These are phyloP conservation scores for Pneumocystis carinii DNA, from an alignment of 1,139 yeast genomes.

Conservation along the genomic window DNA sequence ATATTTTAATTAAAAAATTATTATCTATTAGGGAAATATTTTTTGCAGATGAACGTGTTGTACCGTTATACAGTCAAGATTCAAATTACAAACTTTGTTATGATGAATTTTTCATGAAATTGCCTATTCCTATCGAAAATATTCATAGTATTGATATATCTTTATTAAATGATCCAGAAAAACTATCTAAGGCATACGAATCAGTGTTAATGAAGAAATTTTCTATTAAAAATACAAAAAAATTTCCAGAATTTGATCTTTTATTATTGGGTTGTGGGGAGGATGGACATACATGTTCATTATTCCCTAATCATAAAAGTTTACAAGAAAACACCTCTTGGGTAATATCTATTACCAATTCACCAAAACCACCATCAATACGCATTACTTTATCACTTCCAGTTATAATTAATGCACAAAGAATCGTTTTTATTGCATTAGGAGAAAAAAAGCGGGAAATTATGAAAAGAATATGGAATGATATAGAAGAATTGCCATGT, in stretches of 20 bases:
- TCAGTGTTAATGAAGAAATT: slow-evolving; percentile 70
- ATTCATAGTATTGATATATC: slow-evolving; percentile 72
- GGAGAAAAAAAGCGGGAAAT: slow-evolving; percentile 84
- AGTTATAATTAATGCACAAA: slow-evolving; percentile 75
- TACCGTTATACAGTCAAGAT: slow-evolving; percentile 68
- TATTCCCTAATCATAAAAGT: slow-evolving; percentile 83
- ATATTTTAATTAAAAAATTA: neutral
- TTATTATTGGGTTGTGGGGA: slow-evolving; percentile 93
- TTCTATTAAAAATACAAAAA: slow-evolving; percentile 76
- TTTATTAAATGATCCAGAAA: slow-evolving; percentile 71
- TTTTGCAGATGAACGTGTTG: slow-evolving; percentile 92
- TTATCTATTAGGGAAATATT: slow-evolving; percentile 43
- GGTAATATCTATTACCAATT: slow-evolving; percentile 87
- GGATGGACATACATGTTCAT: slow-evolving; percentile 92
- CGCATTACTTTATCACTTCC: slow-evolving; percentile 90
- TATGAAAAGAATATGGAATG: slow-evolving; percentile 82
- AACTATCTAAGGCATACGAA: slow-evolving; percentile 87
- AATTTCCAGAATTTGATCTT: slow-evolving; percentile 85
- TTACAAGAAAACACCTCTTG: slow-evolving; percentile 85
- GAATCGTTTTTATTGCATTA: slow-evolving; percentile 17
- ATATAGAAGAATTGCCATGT: slow-evolving; percentile 93
- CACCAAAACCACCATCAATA: slow-evolving; percentile 77
- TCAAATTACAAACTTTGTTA: slow-evolving; percentile 85
- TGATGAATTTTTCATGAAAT: slow-evolving; percentile 59
- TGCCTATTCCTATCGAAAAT: slow-evolving; percentile 43